phyloP scores from a whole-genome alignment of 345 rosid genomes.

The Pistacia atlantica region DNA sequence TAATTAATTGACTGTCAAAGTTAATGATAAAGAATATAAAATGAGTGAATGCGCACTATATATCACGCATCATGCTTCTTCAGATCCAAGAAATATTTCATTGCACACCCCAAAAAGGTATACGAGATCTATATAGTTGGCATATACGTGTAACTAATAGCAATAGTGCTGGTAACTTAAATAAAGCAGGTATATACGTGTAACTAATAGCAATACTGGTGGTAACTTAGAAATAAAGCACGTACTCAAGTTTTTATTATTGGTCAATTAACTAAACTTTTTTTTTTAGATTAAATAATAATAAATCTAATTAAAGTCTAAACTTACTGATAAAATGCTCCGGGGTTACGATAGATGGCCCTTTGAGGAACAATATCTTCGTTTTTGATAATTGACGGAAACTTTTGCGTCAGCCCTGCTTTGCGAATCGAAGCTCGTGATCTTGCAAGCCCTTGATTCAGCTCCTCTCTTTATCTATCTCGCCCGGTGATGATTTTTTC shows the following conservation, averaged over 20 bases:
- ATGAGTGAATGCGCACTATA: conserved; percentile 25
- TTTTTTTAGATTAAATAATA: too few species aligned
- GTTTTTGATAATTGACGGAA: conserved; percentile 23
- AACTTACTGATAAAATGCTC: conserved; percentile 62
- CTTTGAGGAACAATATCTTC: conserved; percentile 22
- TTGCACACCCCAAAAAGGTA: not conserved
- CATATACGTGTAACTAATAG: not conserved
- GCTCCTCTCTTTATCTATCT: conserved; percentile 13
- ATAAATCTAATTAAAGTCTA: not conserved
- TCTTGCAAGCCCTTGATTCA: conserved; percentile 50
- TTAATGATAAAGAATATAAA: conserved; percentile 5
- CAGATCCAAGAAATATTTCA: conserved; percentile 23
- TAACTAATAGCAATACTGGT: not conserved
- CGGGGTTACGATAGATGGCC: conserved; percentile 53
- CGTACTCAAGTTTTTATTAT: not conserved
- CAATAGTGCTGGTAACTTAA: conserved; percentile 30
- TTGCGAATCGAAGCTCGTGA: conserved; percentile 64
- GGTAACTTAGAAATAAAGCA: conserved; percentile 44
- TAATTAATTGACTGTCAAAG: conserved; percentile 7
- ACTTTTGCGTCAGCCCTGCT: conserved; percentile 41
- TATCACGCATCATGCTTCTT: conserved; percentile 26
- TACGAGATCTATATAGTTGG: not conserved
- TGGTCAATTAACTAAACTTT: too few species aligned
- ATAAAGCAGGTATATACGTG: conserved; percentile 29
- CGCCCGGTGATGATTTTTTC: not conserved